Evolutionary conservation across 768 basidiomycete species (phyloP).

Genomic region (Hypsizygus marmoreus): DNA sequence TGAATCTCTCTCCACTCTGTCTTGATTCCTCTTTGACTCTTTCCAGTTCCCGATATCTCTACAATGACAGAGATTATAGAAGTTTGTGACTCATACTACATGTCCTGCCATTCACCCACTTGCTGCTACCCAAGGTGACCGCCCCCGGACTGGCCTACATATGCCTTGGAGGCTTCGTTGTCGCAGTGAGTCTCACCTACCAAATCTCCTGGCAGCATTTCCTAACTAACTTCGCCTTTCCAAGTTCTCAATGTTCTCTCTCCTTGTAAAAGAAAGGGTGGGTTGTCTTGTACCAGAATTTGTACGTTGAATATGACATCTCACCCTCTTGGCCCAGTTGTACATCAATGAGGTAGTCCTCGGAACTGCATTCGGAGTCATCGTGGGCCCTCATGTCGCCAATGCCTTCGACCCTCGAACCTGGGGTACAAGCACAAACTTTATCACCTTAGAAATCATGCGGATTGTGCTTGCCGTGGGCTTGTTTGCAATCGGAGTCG

Average conservation of each 20-base stretch:
- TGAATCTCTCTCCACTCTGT: too few species aligned
- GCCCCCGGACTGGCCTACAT: slow-evolving; percentile 58
- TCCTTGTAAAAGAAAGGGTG: slow-evolving; percentile 82
- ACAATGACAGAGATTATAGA: too few species aligned
- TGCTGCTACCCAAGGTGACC: slow-evolving; percentile 45
- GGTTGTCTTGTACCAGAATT: slow-evolving; percentile 3
- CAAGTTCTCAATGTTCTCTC: slow-evolving; percentile 85
- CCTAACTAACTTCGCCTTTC: background rate
- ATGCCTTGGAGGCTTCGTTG: slow-evolving; percentile 54
- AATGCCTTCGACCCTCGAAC: slow-evolving; percentile 74
- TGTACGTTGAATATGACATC: background rate
- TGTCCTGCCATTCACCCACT: slow-evolving; percentile 23
- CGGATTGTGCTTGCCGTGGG: slow-evolving; percentile 78
- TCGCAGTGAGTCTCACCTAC: slow-evolving; percentile 10
- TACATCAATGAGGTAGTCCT: slow-evolving; percentile 95
- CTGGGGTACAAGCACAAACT: slow-evolving; percentile 49
- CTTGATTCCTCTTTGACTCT: too few species aligned
- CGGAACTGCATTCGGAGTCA: slow-evolving; percentile 69
- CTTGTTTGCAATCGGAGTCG: slow-evolving; percentile 94
- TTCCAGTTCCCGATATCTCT: too few species aligned
- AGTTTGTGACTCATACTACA: slow-evolving; percentile 27
- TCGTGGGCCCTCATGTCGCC: slow-evolving; percentile 73
- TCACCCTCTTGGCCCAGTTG: slow-evolving; percentile 41
- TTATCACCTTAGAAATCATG: slow-evolving; percentile 62
- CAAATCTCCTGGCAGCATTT: background rate